Evolutionary conservation across 1,139 yeast species (phyloP), one percentile per base, ranked within the genome.

Genomic region (Groenewaldozyma auringiensis): DNA sequence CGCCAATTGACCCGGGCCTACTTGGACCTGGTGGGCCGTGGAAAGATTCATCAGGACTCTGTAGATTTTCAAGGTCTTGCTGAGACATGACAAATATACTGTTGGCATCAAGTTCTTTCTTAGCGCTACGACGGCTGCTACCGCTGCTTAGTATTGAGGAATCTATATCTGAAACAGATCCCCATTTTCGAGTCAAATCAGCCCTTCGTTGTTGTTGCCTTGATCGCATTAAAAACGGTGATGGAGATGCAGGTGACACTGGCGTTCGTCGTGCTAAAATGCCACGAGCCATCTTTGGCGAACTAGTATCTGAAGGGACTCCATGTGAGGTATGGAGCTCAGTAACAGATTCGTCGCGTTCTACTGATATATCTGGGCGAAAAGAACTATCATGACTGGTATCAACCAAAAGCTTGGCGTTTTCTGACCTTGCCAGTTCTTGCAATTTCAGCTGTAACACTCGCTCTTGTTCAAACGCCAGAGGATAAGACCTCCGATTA

Each of bases 391-490:
- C 33, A 4, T 13, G 14, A 25, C 31, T 21, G 14, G 17, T 16
- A 14, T 39, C 35, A 20, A 43, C 50, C 25, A 37, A 37, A 9
- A 59, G 49, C 14, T 56, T 49, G 8, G 64, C 66, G 49, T 64
- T 64, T 29, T 62, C 64, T 2, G 59, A 45, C 11, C 67, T 57
- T 3, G 68, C 68, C 22, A 63, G 51, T 45, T 52, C 55, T 41
- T 56, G 59, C 4, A 64, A 54, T 44, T 56, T 57, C 32, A 53
- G 60, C 47, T 62, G 67, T n/a, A 63, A 47, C 17, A 47, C 41
- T 18, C 52, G 51, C 33, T 62, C 66, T 46, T 62, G 58, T 35
- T 54, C 57, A n/a, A 47, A 18, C 11, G 48, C 53, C 14, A 50
- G 47, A 25, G 51, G 53, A 36, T 51, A 47, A 13, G 56, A 53